A percentile compares a stretch with the other conserved stretches of the same genome.
These are phyloP conservation scores for Fibroporia radiculosa DNA, from an alignment of 768 basidiomycete species.

Conservation along the genomic window DNA sequence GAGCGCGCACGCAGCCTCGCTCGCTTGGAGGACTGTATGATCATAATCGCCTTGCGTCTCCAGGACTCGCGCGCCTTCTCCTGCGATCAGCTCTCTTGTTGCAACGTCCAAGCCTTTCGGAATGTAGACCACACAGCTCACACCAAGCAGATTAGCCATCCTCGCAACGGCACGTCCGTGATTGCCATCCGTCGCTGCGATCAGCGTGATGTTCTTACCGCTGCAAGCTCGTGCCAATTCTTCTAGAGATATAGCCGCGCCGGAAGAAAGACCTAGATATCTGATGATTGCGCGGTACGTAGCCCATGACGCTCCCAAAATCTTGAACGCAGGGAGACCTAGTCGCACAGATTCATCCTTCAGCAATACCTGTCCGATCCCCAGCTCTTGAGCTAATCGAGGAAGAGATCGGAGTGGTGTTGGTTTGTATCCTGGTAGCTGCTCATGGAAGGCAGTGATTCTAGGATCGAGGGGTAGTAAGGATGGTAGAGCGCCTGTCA, in stretches of 20 bases:
- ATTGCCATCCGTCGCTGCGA: conserved; percentile 4
- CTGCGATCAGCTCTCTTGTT: not conserved
- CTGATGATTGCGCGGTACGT: not conserved
- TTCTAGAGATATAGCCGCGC: not conserved
- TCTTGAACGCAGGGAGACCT: conserved; percentile 2
- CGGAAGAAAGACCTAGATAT: not conserved
- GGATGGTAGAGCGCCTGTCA: too few relatives aligned
- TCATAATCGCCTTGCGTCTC: conserved; percentile 2
- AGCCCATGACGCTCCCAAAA: conserved; percentile 3
- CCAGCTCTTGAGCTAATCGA: not conserved
- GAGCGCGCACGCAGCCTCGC: not conserved
- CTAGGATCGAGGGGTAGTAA: not conserved
- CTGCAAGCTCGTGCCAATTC: not conserved
- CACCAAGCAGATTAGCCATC: not conserved
- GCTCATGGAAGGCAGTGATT: not conserved
- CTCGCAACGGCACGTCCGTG: conserved; percentile 4
- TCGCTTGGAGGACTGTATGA: not conserved
- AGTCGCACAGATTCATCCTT: conserved; percentile 3
- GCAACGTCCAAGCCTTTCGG: not conserved
- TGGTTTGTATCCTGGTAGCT: not conserved
- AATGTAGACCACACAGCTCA: not conserved
- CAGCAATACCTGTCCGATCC: not conserved
- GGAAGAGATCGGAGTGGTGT: conserved; percentile 1
- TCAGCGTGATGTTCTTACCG: not conserved
- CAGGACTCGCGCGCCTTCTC: conserved; percentile 1